These are phyloP conservation scores for Myochromella boudieri DNA, from an alignment of 768 basidiomycete genomes.

Conservation along the genomic window DNA sequence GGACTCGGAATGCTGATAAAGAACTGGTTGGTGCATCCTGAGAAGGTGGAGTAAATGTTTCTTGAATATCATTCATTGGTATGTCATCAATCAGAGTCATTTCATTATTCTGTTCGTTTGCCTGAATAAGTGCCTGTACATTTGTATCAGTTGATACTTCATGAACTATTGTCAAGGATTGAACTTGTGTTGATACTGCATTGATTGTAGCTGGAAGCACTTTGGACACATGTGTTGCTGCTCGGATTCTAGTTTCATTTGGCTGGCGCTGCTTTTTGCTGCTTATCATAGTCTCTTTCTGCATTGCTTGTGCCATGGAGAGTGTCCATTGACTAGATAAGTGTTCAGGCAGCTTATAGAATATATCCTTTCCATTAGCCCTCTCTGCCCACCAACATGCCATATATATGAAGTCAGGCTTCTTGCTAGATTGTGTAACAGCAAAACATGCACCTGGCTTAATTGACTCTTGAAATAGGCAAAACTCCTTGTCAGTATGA, in stretches of 20 bases:
- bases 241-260: too few species aligned
- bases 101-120: neutral
- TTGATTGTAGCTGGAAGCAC: neutral
- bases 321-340: neutral
- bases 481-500: neutral
- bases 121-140: neutral
- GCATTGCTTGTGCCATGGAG: too few species aligned
- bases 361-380: neutral
- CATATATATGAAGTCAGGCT: neutral
- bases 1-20: too few species aligned
- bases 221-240: neutral
- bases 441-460: neutral
- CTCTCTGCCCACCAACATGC: neutral
- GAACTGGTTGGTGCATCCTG: too few species aligned
- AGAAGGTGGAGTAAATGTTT: neutral
- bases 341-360: neutral
- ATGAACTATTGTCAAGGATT: too few species aligned
- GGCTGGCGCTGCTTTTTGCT: too few species aligned
- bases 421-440: neutral
- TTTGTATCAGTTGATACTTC: neutral
- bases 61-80: neutral
- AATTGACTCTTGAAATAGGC: neutral
- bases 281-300: too few species aligned
- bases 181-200: too few species aligned
- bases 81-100: neutral